Conservation (phyloP, 208 protist species). For the Trypanosomatidae sp. region DNA sequence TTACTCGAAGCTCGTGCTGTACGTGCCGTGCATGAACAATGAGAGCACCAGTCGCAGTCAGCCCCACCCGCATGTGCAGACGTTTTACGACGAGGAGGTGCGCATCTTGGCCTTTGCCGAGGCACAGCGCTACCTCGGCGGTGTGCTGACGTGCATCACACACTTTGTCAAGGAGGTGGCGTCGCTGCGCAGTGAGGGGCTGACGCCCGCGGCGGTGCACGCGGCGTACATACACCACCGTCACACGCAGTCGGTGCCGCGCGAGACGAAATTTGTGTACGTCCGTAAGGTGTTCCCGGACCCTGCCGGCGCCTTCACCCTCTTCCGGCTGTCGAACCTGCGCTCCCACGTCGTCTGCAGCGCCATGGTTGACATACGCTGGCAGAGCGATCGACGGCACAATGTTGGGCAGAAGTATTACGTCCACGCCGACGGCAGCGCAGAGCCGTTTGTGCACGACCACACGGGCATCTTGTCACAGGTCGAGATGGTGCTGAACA, state of each 20-base stretch:
- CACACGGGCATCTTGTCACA: constrained; percentile 64
- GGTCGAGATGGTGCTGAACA: constrained; percentile 67
- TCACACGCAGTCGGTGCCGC: constrained; percentile 39
- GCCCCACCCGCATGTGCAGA: constrained; percentile 78
- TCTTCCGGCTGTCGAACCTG: constrained; percentile 81
- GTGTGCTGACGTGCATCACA: constrained; percentile 61
- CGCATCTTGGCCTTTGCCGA: constrained; percentile 51
- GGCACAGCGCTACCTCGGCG: constrained; percentile 53
- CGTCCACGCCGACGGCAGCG: constrained; percentile 58
- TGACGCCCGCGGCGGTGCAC: constrained; percentile 62
- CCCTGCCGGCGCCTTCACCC: constrained; percentile 51
- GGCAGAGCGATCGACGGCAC: constrained; percentile 76
- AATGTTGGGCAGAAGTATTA: constrained; percentile 85
- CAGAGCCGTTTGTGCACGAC: constrained; percentile 75
- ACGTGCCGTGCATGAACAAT: constrained; percentile 79
- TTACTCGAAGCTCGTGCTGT: constrained; percentile 66
- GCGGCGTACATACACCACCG: constrained; percentile 71
- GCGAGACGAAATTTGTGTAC: constrained; percentile 83
- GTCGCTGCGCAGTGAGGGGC: constrained; percentile 42
- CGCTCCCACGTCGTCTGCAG: constrained; percentile 80
- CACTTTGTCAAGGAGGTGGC: constrained; percentile 57
- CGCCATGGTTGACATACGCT: constrained; percentile 76
- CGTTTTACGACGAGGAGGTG: constrained; percentile 79
- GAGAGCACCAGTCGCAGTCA: constrained; percentile 72
- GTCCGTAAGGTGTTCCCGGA: constrained; percentile 80